These are phyloP conservation scores for Epichloe sibirici DNA, from an alignment of 2,329 filamentous ascomycete species.

Conservation along the genomic window DNA sequence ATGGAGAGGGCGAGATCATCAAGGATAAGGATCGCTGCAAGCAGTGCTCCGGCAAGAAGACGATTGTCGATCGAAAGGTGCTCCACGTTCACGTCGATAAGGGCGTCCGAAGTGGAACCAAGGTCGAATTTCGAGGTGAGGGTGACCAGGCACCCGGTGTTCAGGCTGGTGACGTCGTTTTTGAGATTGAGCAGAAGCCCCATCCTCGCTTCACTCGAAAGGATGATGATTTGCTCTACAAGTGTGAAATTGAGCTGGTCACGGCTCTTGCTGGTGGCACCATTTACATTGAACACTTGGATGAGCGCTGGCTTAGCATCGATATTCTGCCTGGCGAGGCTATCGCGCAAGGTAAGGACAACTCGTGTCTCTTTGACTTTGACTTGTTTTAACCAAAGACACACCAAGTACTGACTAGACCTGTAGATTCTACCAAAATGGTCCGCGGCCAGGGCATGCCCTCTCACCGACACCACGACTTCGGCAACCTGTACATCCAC, in stretches of 20 bases:
- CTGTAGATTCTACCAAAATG: conserved; percentile 74
- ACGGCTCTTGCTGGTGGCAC: conserved; percentile 87
- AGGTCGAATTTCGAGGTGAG: conserved; percentile 94
- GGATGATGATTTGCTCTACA: conserved; percentile 91
- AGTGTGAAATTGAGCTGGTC: conserved; percentile 88
- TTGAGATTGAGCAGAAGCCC: conserved; percentile 99
- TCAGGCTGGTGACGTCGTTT: conserved; percentile 89
- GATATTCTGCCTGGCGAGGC: conserved; percentile 91
- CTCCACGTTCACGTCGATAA: conserved; percentile 95
- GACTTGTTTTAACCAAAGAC: background rate
- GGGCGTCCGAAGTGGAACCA: conserved; percentile 85
- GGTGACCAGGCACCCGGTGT: conserved; percentile 92
- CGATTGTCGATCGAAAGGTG: conserved; percentile 91
- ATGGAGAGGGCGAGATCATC: conserved; percentile 93
- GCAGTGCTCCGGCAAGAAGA: conserved; percentile 95
- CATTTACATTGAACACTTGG: conserved; percentile 89
- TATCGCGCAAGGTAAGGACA: conserved; percentile 68
- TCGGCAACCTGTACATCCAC: conserved; percentile 91
- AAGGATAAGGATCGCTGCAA: conserved; percentile 98
- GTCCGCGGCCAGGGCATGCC: conserved; percentile 97
- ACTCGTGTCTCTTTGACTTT: background rate
- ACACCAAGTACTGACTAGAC: background rate
- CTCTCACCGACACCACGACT: conserved; percentile 86
- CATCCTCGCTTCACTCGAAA: conserved; percentile 90
- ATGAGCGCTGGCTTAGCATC: conserved; percentile 91